These are phyloP conservation scores for Fusarium praegraminearum DNA, from an alignment of 2,329 filamentous ascomycete species.

Conservation along the genomic window DNA sequence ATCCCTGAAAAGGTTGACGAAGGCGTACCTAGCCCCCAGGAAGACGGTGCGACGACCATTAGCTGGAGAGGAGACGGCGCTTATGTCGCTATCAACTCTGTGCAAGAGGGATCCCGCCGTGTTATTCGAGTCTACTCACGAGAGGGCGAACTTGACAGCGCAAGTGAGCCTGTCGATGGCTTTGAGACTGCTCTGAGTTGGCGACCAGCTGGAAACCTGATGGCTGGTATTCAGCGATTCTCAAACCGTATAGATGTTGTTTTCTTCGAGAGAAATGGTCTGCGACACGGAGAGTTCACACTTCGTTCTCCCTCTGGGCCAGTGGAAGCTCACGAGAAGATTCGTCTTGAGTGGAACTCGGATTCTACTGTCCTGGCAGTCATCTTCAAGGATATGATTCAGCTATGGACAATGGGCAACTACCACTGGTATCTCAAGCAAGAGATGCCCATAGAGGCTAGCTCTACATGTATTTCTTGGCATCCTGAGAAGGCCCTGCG, in stretches of 20 bases:
- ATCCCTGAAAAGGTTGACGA: slow-evolving; percentile 93
- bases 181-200: slow-evolving; percentile 91
- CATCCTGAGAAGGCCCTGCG: slow-evolving; percentile 86
- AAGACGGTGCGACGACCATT: slow-evolving; percentile 78
- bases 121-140: slow-evolving; percentile 91
- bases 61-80: slow-evolving; percentile 96
- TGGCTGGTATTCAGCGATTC: slow-evolving; percentile 85
- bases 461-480: slow-evolving; percentile 69
- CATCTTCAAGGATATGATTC: slow-evolving; percentile 77
- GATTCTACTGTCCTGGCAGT: slow-evolving; percentile 93
- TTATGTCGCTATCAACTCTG: slow-evolving; percentile 85
- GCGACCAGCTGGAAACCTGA: slow-evolving; percentile 89
- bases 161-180: slow-evolving; percentile 93
- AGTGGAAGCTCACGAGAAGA: slow-evolving; percentile 65
- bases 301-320: slow-evolving; percentile 74
- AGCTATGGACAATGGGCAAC: slow-evolving; percentile 97
- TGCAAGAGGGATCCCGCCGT: slow-evolving; percentile 77
- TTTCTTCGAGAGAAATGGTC: slow-evolving; percentile 97
- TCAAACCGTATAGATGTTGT: slow-evolving; percentile 80
- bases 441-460: slow-evolving; percentile 69
- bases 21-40: slow-evolving; percentile 78
- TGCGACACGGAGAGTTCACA: slow-evolving; percentile 95
- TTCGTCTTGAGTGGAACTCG: slow-evolving; percentile 85
- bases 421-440: slow-evolving; percentile 99
- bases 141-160: slow-evolving; percentile 90